A percentile compares a stretch with the other conserved stretches of the same genome.
phyloP scores from a whole-genome alignment of 73 alveolate genomes.

The Loxodes magnus region DNA sequence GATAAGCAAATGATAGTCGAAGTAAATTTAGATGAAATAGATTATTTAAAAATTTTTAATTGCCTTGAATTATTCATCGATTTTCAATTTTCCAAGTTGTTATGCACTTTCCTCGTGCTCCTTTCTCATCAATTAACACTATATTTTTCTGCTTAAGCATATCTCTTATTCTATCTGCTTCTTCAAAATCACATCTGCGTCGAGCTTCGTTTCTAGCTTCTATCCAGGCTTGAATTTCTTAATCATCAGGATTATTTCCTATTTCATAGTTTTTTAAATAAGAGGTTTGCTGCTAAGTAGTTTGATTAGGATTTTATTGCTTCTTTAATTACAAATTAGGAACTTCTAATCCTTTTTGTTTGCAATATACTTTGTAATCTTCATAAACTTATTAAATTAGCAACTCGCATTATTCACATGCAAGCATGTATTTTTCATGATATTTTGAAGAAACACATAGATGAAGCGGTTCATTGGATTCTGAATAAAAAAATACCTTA shows the following conservation, averaged over 20 bases:
- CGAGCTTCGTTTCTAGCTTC: constrained; percentile 24
- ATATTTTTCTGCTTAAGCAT: constrained; percentile 13
- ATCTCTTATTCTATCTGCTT: constrained; percentile 26
- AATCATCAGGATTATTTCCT: too few relatives aligned
- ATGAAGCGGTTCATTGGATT: constrained; percentile 89
- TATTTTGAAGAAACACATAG: constrained; percentile 85
- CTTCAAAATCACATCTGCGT: constrained; percentile 13
- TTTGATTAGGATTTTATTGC: too few relatives aligned
- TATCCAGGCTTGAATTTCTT: constrained; percentile 10
- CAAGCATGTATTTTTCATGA: constrained; percentile 37
- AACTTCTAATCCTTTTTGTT: constrained; percentile 43
- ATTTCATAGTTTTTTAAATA: too few relatives aligned
- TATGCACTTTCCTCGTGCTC: constrained; percentile 20
- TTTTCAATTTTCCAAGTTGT: constrained; percentile 17
- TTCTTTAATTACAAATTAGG: constrained; percentile 48
- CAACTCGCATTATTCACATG: constrained; percentile 5
- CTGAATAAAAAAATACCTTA: constrained; percentile 35
- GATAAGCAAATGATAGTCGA: too few relatives aligned
- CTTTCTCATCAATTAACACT: constrained; percentile 18
- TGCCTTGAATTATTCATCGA: too few relatives aligned
- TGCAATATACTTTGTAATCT: constrained; percentile 74
- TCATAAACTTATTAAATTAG: constrained; percentile 46
- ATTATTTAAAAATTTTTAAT: too few relatives aligned
- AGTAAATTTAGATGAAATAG: too few relatives aligned
- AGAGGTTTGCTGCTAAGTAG: too few relatives aligned